Conservation (phyloP, 768 basidiomycete genomes). For the Dioszegia crocea region DNA sequence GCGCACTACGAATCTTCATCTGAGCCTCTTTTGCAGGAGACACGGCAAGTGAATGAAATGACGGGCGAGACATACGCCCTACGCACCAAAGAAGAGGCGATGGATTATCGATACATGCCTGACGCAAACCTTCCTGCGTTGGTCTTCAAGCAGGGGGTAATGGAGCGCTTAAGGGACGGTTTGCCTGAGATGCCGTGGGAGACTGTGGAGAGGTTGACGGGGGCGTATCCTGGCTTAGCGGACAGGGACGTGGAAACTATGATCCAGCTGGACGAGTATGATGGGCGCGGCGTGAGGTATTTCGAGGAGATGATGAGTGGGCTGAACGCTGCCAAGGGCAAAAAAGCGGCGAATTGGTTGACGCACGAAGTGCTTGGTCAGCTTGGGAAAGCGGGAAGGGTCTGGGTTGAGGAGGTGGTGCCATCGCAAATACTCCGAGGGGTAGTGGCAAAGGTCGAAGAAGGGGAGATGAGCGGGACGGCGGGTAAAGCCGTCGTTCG, state of each 20-base stretch:
- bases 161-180: constrained; percentile 50
- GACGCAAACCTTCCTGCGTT: constrained; percentile 86
- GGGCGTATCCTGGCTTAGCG: constrained; percentile 54
- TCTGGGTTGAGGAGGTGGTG: constrained; percentile 61
- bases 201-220: constrained; percentile 59
- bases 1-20: constrained; percentile 42
- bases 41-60: constrained; percentile 81
- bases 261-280: constrained; percentile 61
- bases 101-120: constrained; percentile 96
- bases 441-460: constrained; percentile 70
- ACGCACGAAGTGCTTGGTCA: constrained; percentile 81
- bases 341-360: constrained; percentile 82
- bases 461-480: constrained; percentile 70
- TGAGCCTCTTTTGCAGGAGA: constrained; percentile 71
- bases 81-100: constrained; percentile 86
- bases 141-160: constrained; percentile 37
- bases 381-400: constrained; percentile 58
- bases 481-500: constrained; percentile 74
- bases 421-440: constrained; percentile 65
- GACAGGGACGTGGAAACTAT: constrained; percentile 70
- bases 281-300: constrained; percentile 66
- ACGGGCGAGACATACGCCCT: constrained; percentile 74
- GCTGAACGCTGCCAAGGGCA: constrained; percentile 54
- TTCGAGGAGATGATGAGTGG: constrained; percentile 70
- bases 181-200: constrained; percentile 76